Conservation (phyloP, 208 protist species). For the Angomonas ambiguus region DNA sequence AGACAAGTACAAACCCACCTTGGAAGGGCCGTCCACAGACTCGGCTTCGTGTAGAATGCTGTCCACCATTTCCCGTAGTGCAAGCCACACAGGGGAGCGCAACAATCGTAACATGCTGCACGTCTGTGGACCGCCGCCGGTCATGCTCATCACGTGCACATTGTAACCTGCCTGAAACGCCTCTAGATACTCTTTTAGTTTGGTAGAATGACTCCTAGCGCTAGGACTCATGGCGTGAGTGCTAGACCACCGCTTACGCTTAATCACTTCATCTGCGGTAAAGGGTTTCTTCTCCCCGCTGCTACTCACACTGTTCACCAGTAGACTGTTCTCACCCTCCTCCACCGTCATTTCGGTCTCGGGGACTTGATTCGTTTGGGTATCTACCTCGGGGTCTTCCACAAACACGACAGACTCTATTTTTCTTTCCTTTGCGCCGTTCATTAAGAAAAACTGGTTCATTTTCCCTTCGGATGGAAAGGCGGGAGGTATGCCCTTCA, state of each 20-base stretch:
- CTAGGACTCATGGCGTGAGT: not conserved
- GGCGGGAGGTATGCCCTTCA: constrained; percentile 26
- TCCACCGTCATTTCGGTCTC: not conserved
- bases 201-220: not conserved
- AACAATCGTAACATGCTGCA: constrained; percentile 22
- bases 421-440: not conserved
- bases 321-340: not conserved
- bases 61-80: constrained; percentile 20
- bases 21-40: not conserved
- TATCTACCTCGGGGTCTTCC: constrained; percentile 1
- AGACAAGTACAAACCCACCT: constrained; percentile 31
- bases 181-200: constrained; percentile 15
- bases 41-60: not conserved
- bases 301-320: not conserved
- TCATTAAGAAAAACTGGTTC: not conserved
- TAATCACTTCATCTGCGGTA: not conserved
- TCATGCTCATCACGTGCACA: constrained; percentile 24
- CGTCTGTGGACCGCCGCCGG: constrained; percentile 9
- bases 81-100: constrained; percentile 24
- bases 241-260: not conserved
- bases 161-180: constrained; percentile 30
- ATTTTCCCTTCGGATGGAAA: constrained; percentile 13
- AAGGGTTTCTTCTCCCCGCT: not conserved
- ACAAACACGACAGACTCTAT: not conserved
- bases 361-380: not conserved